A percentile compares a stretch with the other conserved stretches of the same genome.
These are phyloP conservation scores for Boletus eberwhitei DNA, from an alignment of 768 basidiomycete genomes.

Conservation along the genomic window DNA sequence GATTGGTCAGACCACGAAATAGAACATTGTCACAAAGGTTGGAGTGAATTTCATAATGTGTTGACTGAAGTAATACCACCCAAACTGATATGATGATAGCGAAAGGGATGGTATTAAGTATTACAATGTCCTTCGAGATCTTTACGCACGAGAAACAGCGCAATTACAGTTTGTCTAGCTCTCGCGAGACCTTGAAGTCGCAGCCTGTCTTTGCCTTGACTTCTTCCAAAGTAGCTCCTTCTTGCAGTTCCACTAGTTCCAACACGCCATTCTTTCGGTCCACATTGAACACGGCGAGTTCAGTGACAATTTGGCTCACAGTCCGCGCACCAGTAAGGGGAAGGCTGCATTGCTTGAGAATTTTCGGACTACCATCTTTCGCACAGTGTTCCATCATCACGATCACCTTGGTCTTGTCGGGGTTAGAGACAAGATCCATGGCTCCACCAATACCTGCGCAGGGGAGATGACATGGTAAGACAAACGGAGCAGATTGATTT, in stretches of 20 bases:
- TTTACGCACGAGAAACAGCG: background rate
- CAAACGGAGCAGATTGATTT: background rate
- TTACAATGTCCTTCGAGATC: slow-evolving; percentile 3
- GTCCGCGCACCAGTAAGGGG: slow-evolving; percentile 87
- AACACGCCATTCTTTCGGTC: slow-evolving; percentile 72
- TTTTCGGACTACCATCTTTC: slow-evolving; percentile 87
- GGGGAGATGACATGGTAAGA: slow-evolving; percentile 3
- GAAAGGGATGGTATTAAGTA: background rate
- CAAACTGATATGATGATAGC: background rate
- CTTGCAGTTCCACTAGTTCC: slow-evolving; percentile 77
- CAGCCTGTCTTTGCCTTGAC: slow-evolving; percentile 85
- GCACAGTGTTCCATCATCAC: slow-evolving; percentile 88
- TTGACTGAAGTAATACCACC: background rate
- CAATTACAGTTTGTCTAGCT: slow-evolving; percentile 47
- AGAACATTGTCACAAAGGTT: background rate
- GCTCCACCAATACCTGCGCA: slow-evolving; percentile 85
- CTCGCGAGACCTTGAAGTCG: slow-evolving; percentile 61
- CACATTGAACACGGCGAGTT: slow-evolving; percentile 87
- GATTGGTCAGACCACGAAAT: background rate
- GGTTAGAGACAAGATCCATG: slow-evolving; percentile 96
- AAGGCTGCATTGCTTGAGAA: slow-evolving; percentile 74
- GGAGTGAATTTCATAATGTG: background rate
- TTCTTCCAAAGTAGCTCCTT: slow-evolving; percentile 80
- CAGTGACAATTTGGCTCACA: slow-evolving; percentile 91
- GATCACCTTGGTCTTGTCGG: slow-evolving; percentile 90